A percentile compares a stretch with the other conserved stretches of the same genome.
These are phyloP conservation scores for Baorangia bicolor DNA, from an alignment of 768 basidiomycete genomes.

Conservation along the genomic window DNA sequence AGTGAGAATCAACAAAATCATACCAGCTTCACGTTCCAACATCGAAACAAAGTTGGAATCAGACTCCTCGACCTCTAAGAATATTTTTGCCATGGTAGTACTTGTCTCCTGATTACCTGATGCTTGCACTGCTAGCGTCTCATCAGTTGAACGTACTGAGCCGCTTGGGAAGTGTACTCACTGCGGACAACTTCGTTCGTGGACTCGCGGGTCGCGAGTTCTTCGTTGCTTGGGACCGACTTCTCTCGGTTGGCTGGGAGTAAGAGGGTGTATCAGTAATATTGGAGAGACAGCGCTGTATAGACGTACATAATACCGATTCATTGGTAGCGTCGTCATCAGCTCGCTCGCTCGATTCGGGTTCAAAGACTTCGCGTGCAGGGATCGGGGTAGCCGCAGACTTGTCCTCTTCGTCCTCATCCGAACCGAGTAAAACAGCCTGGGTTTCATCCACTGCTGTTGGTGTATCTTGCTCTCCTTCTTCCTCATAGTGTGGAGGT, in stretches of 20 bases:
- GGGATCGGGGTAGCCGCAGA: slow-evolving; percentile 18
- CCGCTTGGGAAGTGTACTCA: slow-evolving; percentile 1
- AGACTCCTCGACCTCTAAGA: slow-evolving; percentile 26
- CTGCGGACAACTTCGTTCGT: slow-evolving; percentile 2
- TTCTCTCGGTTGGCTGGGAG: slow-evolving; percentile 9
- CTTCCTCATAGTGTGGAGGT: slow-evolving; percentile 24
- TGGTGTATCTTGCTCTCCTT: slow-evolving; percentile 18
- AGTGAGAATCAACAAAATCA: background rate
- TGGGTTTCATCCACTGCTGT: slow-evolving; percentile 21
- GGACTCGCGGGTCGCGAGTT: slow-evolving; percentile 1
- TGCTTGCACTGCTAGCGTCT: background rate
- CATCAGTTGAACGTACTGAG: background rate
- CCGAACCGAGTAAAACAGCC: slow-evolving; percentile 3
- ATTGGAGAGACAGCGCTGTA: background rate
- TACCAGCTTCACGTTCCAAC: slow-evolving; percentile 34
- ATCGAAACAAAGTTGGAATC: slow-evolving; percentile 27
- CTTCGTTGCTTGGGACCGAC: background rate
- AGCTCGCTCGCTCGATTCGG: background rate
- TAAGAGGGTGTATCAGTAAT: slow-evolving; percentile 1
- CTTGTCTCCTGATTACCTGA: slow-evolving; percentile 15
- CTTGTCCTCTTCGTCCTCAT: slow-evolving; percentile 15
- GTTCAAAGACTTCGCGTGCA: slow-evolving; percentile 3
- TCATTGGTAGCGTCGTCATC: background rate
- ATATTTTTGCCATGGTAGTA: background rate
- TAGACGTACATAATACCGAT: slow-evolving; percentile 9